Conservation (phyloP, 768 basidiomycete genomes). For the Postia placenta region DNA sequence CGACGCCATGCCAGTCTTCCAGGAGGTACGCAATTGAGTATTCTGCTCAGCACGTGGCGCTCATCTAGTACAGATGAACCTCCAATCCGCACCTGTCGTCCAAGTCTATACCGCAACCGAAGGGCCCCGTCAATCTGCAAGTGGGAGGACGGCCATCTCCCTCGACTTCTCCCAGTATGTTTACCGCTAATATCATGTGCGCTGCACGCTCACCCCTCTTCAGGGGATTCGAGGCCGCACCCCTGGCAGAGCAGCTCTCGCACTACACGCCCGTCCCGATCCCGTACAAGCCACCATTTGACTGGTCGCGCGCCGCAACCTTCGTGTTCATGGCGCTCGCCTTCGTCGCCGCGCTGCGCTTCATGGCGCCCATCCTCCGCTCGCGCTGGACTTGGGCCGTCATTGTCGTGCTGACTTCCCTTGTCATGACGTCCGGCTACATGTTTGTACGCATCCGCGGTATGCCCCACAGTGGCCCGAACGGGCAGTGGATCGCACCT, state of each 20-base stretch:
- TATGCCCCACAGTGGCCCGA: conserved; percentile 58
- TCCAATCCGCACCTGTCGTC: conserved; percentile 82
- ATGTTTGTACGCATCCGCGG: conserved; percentile 96
- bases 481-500: conserved; percentile 75
- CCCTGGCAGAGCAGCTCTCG: conserved; percentile 72
- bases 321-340: conserved; percentile 40
- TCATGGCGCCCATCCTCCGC: conserved; percentile 56
- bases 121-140: conserved; percentile 61
- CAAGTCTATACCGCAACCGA: conserved; percentile 66
- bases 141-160: conserved; percentile 52
- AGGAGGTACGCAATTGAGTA: conserved; percentile 46
- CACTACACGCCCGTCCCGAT: conserved; percentile 72
- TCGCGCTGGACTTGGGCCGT: conserved; percentile 78
- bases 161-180: conserved; percentile 77
- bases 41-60: conserved; percentile 3
- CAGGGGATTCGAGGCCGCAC: conserved; percentile 80
- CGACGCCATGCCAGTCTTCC: conserved; percentile 68
- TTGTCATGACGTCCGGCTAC: conserved; percentile 86
- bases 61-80: conserved; percentile 54
- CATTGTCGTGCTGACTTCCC: conserved; percentile 52
- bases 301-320: conserved; percentile 56
- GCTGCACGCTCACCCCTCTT: neutral
- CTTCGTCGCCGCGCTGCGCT: conserved; percentile 46
- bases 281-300: conserved; percentile 75
- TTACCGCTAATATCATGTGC: too few relatives aligned